Percentiles rank a stretch among this genome's conserved stretches.
phyloP scores from a whole-genome alignment of 305 asterid genomes.

The Solanum aculeatissimum region DNA sequence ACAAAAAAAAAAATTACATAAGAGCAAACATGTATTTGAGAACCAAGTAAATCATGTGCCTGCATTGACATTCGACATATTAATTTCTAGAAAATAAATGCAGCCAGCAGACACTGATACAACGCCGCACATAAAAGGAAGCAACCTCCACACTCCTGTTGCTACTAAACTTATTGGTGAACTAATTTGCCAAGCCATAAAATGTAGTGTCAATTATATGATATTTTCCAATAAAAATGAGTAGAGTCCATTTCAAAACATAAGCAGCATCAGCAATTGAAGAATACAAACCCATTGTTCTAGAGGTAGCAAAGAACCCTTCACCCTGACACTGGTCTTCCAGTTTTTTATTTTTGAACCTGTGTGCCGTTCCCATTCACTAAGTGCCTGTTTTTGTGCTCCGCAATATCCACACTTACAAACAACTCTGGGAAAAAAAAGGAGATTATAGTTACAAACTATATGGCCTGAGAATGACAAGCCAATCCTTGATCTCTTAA shows the following conservation, averaged over 20 bases:
- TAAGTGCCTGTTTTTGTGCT: slow-evolving; percentile 77
- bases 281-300: slow-evolving; percentile 87
- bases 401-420: slow-evolving; percentile 98
- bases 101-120: background rate
- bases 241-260: background rate
- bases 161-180: background rate
- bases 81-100: background rate
- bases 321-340: slow-evolving; percentile 88
- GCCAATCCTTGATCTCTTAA: background rate
- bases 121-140: background rate
- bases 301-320: slow-evolving; percentile 71
- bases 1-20: no score
- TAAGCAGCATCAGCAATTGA: slow-evolving; percentile 8
- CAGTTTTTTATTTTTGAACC: slow-evolving; percentile 82
- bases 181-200: background rate
- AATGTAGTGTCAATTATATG: background rate
- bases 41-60: background rate
- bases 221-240: background rate
- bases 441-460: background rate
- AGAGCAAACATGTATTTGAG: no score
- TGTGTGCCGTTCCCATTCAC: slow-evolving; percentile 96
- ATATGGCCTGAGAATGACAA: background rate
- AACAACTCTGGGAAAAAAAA: slow-evolving; percentile 66
- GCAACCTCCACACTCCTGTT: background rate
- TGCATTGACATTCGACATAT: background rate